Percentiles rank a stretch among this genome's conserved stretches.
These are phyloP conservation scores for Tephrocybe sp. DNA, from an alignment of 768 basidiomycete genomes.

Conservation along the genomic window DNA sequence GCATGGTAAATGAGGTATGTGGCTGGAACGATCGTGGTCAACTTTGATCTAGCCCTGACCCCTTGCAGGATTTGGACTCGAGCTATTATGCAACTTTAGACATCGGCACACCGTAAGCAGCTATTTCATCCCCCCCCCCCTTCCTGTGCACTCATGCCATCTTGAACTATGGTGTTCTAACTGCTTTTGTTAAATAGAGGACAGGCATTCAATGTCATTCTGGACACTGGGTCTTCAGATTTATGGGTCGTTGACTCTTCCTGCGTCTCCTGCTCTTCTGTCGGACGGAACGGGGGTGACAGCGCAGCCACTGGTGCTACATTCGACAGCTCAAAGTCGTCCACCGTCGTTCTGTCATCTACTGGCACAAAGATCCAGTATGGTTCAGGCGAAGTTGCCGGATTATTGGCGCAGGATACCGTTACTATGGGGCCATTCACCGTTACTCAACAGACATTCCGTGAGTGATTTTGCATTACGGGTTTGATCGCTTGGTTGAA, in stretches of 20 bases:
- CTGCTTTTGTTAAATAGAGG: slow-evolving; percentile 32
- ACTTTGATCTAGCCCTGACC: slow-evolving; percentile 20
- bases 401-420: slow-evolving; percentile 53
- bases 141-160: background rate
- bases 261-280: slow-evolving; percentile 40
- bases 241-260: slow-evolving; percentile 71
- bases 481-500: no score
- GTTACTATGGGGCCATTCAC: slow-evolving; percentile 66
- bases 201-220: slow-evolving; percentile 72
- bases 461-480: slow-evolving; percentile 22
- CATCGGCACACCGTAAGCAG: slow-evolving; percentile 65
- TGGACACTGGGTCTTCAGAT: slow-evolving; percentile 91
- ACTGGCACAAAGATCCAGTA: slow-evolving; percentile 42
- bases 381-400: slow-evolving; percentile 67
- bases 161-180: background rate
- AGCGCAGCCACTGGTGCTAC: slow-evolving; percentile 27
- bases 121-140: background rate
- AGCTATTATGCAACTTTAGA: slow-evolving; percentile 54
- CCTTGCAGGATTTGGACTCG: slow-evolving; percentile 44
- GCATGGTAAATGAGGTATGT: slow-evolving; percentile 19
- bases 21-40: slow-evolving; percentile 19
- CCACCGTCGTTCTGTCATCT: slow-evolving; percentile 27
- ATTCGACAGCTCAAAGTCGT: slow-evolving; percentile 44
- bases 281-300: no score
- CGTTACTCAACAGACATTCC: slow-evolving; percentile 49